These are phyloP conservation scores for Aspergillus cejpii DNA, from an alignment of 2,329 filamentous ascomycete species.

Conservation along the genomic window DNA sequence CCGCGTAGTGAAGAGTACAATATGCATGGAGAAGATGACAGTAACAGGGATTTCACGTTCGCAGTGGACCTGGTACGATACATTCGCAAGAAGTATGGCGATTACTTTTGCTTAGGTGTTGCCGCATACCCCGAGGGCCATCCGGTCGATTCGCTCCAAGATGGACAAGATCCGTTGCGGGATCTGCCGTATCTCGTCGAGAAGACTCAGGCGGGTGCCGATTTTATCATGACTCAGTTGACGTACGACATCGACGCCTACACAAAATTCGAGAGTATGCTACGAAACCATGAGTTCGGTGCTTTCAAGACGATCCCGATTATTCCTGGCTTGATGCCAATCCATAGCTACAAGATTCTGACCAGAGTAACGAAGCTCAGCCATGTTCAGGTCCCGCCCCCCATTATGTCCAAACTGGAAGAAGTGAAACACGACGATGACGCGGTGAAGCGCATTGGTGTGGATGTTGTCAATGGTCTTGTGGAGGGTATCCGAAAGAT, in stretches of 20 bases:
- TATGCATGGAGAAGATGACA: conserved; percentile 54
- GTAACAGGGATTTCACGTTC: conserved; percentile 75
- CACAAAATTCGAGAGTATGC: conserved; percentile 64
- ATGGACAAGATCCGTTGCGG: conserved; percentile 56
- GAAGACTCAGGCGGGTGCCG: conserved; percentile 83
- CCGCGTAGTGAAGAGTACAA: conserved; percentile 84
- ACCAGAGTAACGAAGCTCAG: conserved; percentile 90
- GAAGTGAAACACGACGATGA: conserved; percentile 44
- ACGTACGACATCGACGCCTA: conserved; percentile 90
- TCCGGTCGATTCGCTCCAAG: conserved; percentile 81
- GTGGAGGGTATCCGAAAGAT: conserved; percentile 68
- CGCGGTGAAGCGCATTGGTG: conserved; percentile 43
- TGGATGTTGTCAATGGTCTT: conserved; percentile 70
- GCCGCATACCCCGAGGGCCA: conserved; percentile 95
- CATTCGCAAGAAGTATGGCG: conserved; percentile 75
- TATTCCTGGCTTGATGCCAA: conserved; percentile 92
- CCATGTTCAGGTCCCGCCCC: conserved; percentile 71
- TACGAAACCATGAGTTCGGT: conserved; percentile 76
- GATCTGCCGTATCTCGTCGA: conserved; percentile 86
- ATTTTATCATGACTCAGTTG: conserved; percentile 98
- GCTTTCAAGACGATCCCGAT: conserved; percentile 81
- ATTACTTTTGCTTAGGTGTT: conserved; percentile 95
- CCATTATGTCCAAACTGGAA: conserved; percentile 58
- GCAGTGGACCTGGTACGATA: conserved; percentile 85
- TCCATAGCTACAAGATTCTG: conserved; percentile 95